Percentiles rank a stretch among this genome's conserved stretches.
Conservation (phyloP, 2,329 filamentous ascomycete species). For the Gnomoniopsis sp. region DNA sequence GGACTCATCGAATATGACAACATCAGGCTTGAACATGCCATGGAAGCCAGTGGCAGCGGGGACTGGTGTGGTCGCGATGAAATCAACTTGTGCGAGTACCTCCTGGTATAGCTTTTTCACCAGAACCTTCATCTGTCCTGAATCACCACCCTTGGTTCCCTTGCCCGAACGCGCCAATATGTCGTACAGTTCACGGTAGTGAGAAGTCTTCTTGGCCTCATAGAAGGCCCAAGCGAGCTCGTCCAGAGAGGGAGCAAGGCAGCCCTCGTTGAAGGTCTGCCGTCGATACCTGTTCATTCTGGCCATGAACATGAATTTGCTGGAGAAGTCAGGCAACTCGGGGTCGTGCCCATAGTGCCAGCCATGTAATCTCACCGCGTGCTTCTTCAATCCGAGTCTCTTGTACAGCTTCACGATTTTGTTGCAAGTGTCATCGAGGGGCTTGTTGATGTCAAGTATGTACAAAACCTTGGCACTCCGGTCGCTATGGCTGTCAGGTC, state of each 20-base stretch:
- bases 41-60: constrained; percentile 36
- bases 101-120: constrained; percentile 36
- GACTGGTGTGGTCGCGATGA: constrained; percentile 45
- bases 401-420: constrained; percentile 37
- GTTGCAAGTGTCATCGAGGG: constrained; percentile 42
- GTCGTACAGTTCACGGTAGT: constrained; percentile 34
- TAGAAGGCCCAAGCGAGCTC: constrained; percentile 41
- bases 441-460: constrained; percentile 45
- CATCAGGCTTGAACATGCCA: constrained; percentile 69
- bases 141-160: constrained; percentile 25
- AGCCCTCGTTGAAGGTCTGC: constrained; percentile 6
- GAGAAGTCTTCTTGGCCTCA: constrained; percentile 29
- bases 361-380: constrained; percentile 37
- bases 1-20: constrained; percentile 79
- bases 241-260: constrained; percentile 38
- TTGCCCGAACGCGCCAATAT: constrained; percentile 24
- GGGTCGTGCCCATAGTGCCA: constrained; percentile 36
- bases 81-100: constrained; percentile 37
- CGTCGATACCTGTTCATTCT: constrained; percentile 12
- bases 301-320: constrained; percentile 30
- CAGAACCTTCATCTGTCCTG: constrained; percentile 25
- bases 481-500: constrained; percentile 28
- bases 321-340: constrained; percentile 30
- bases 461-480: constrained; percentile 37
- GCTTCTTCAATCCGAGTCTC: constrained; percentile 31